Evolutionary conservation across 768 basidiomycete genomes (phyloP).

Genomic region (Tubosaeta brunneosetosa): DNA sequence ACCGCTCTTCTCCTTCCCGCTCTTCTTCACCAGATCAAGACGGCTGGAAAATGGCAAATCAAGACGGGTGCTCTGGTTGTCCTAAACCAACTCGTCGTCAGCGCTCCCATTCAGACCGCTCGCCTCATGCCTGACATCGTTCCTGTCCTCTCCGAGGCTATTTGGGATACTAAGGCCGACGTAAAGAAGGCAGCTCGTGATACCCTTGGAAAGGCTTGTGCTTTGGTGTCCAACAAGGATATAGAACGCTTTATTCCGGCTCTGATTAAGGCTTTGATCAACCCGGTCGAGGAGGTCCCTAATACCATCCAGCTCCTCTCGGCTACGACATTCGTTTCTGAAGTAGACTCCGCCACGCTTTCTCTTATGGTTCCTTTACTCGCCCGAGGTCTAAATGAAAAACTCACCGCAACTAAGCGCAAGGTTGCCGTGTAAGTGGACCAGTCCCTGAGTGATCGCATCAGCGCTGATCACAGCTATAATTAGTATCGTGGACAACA

Average conservation of each 20-base stretch:
- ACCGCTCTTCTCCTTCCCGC: conserved; percentile 76
- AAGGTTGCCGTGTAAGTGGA: conserved; percentile 90
- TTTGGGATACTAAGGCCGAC: conserved; percentile 98
- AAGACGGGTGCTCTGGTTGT: conserved; percentile 83
- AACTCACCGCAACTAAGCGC: conserved; percentile 93
- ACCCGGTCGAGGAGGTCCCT: conserved; percentile 99
- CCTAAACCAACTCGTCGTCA: conserved; percentile 82
- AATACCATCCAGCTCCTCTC: conserved; percentile 92
- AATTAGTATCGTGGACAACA: conserved; percentile 90
- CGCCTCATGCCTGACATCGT: conserved; percentile 93
- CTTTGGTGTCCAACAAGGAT: conserved; percentile 97
- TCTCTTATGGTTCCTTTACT: conserved; percentile 97
- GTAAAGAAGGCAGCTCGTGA: conserved; percentile 98
- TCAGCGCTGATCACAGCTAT: conserved; percentile 16
- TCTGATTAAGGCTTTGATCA: conserved; percentile 95
- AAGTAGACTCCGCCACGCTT: conserved; percentile 95
- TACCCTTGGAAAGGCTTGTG: conserved; percentile 90
- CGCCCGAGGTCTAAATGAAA: conserved; percentile 90
- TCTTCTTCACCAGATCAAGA: conserved; percentile 90
- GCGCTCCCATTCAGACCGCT: conserved; percentile 78
- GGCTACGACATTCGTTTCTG: conserved; percentile 98
- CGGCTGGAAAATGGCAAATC: conserved; percentile 95
- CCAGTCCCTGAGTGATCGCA: conserved; percentile 5
- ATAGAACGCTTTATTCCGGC: conserved; percentile 96
- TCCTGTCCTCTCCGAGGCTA: conserved; percentile 89